A percentile compares a stretch with the other conserved stretches of the same genome.
Conservation (phyloP, 495 filamentous ascomycete species). For the Paragyromitra xinjiangensis region DNA sequence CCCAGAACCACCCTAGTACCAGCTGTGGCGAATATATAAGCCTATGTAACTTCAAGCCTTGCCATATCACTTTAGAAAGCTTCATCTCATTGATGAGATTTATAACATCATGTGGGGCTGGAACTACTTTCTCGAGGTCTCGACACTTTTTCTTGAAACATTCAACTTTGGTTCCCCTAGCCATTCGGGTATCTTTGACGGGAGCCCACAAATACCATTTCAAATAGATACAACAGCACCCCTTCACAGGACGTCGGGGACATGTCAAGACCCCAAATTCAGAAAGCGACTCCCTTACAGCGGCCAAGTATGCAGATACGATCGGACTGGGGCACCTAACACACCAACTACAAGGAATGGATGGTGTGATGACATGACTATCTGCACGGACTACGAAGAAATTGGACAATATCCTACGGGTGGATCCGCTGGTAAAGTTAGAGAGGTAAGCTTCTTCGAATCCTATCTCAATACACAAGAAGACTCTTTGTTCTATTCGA, state of each 20-base stretch:
- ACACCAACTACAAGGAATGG: constrained; percentile 13
- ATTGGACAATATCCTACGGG: constrained; percentile 2
- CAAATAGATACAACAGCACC: not conserved
- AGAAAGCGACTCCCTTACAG: constrained; percentile 11
- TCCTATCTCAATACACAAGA: not conserved
- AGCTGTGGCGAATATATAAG: constrained; percentile 4
- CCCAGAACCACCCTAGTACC: not conserved
- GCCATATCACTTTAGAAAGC: not conserved
- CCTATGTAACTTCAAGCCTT: not conserved
- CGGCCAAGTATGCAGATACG: not conserved
- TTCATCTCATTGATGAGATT: not conserved
- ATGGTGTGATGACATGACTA: constrained; percentile 23
- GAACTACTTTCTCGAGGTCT: constrained; percentile 18
- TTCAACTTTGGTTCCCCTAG: constrained; percentile 9
- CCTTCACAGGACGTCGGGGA: constrained; percentile 10
- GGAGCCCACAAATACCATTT: not conserved
- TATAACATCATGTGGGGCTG: not conserved
- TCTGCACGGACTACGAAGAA: constrained; percentile 32
- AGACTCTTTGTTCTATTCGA: not conserved
- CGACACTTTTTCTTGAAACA: constrained; percentile 2
- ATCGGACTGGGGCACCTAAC: not conserved
- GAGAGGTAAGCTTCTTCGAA: constrained; percentile 7
- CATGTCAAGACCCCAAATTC: constrained; percentile 22
- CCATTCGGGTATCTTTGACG: not conserved
- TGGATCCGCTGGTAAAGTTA: constrained; percentile 14